Base-by-base conservation (phyloP, 1,139 yeast genomes). In the Debaryomyces sp. region DNA sequence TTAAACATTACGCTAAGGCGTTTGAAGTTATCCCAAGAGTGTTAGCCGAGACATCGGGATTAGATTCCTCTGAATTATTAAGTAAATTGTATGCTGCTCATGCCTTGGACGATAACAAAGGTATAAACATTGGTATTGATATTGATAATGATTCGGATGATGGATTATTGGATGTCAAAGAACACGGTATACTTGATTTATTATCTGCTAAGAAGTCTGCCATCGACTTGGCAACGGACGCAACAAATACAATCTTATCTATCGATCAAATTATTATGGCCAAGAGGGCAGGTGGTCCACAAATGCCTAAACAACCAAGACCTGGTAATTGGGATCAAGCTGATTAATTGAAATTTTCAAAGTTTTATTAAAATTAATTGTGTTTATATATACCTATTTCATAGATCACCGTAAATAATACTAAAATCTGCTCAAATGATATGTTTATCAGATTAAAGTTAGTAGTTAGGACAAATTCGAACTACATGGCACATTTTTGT, bases 271-370 rank as follows among this genome's bases (percentile, higher is more conserved):
- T 89, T 62, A 89, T 89, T 64, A 90, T 89, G 89, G 96, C 96
- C 44, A 89, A 89, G 80, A 83, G 96, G 63, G 96, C 97, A 1
- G 99, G 99, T 57, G 99, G 99, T 24, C 99, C 99, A 41, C 87
- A 79, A 42, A 84, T 91, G 80, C 97, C 97, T 46, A 80, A 84
- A 59, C 96, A 89, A 64, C 88, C 85, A 58, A 84, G 87, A 66
- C 94, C 95, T 41, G 97, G 97, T 51, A 92, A 92, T 75, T 92
- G 99, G 99, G 99, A 92, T 66, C 96, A 87, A 71, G 98, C 82
- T 52, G 97, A 91, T 71, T 90, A 74, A 54, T 23, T 35, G 12
- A 10, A 32, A 30, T 13, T 34, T 3, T 10, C 2, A 24, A 13
- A 34, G 13, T 6, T 36, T 22, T 4, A 13, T 35, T n/a, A 13